Conservation (phyloP, 345 rosid genomes). For the Combretum micranthum region DNA sequence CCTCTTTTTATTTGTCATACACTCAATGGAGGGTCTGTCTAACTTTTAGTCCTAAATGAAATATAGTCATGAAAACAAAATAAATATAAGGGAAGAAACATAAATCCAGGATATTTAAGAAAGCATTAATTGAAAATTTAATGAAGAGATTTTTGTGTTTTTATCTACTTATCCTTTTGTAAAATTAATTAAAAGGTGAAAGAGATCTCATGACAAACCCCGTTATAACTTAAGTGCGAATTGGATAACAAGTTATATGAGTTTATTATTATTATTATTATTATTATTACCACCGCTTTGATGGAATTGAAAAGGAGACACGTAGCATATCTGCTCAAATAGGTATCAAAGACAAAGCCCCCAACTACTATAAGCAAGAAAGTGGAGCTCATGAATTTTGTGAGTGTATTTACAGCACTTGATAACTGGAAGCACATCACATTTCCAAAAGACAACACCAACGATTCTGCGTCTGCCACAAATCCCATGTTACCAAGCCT, state of each 20-base stretch:
- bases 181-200: too few species aligned
- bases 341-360: conserved; percentile 57
- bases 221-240: background rate
- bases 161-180: too few species aligned
- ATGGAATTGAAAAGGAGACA: conserved; percentile 28
- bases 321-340: conserved; percentile 28
- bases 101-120: background rate
- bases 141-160: too few species aligned
- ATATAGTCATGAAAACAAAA: too few species aligned
- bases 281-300: conserved; percentile 37
- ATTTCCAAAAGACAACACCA: conserved; percentile 26
- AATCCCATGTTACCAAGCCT: conserved; percentile 54
- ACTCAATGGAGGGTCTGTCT: too few species aligned
- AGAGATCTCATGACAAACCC: too few species aligned
- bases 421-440: conserved; percentile 34
- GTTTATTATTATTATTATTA: too few species aligned
- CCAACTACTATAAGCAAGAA: conserved; percentile 49
- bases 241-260: background rate
- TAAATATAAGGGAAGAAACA: too few species aligned
- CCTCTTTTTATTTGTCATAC: too few species aligned
- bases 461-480: conserved; percentile 37
- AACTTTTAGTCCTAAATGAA: too few species aligned
- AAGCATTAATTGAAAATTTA: too few species aligned
- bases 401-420: conserved; percentile 36
- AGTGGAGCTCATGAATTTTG: conserved; percentile 43